Evolutionary conservation across 495 filamentous ascomycete species (phyloP).

Genomic region (Neurospora sp.): DNA sequence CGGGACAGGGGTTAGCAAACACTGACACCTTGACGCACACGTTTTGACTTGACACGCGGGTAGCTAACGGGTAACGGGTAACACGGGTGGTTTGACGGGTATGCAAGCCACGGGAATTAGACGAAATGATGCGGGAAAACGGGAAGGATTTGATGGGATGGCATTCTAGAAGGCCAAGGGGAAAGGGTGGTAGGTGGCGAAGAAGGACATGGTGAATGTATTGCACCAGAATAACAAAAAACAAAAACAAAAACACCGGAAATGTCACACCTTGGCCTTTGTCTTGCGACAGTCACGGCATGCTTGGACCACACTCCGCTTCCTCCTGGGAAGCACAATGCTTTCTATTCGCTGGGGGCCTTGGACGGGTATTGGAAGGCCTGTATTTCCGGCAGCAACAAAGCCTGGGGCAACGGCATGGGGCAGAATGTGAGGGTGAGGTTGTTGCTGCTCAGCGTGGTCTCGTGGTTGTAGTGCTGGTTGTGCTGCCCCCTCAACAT

Average conservation of each 20-base stretch:
- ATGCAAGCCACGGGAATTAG: background rate
- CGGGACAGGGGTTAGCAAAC: background rate
- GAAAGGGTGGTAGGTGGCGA: background rate
- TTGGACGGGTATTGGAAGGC: background rate
- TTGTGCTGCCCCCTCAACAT: background rate
- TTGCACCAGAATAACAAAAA: background rate
- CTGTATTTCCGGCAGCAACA: background rate
- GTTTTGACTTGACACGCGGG: background rate
- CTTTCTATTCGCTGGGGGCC: background rate
- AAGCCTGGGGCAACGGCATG: background rate
- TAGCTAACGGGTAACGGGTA: background rate
- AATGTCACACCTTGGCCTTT: background rate
- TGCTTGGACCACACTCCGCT: background rate
- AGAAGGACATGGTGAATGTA: background rate
- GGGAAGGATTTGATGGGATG: background rate
- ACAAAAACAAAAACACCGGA: background rate
- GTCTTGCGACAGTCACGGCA: background rate
- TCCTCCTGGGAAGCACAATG: background rate
- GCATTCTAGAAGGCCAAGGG: background rate
- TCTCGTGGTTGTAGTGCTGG: background rate
- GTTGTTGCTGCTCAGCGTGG: background rate
- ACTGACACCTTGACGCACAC: background rate
- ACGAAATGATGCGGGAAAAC: background rate
- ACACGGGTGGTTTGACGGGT: background rate
- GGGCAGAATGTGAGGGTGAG: background rate